Evolutionary conservation across 2,329 filamentous ascomycete genomes (phyloP), one percentile per base, ranked within the genome.

Genomic region (Claviceps arundinis): DNA sequence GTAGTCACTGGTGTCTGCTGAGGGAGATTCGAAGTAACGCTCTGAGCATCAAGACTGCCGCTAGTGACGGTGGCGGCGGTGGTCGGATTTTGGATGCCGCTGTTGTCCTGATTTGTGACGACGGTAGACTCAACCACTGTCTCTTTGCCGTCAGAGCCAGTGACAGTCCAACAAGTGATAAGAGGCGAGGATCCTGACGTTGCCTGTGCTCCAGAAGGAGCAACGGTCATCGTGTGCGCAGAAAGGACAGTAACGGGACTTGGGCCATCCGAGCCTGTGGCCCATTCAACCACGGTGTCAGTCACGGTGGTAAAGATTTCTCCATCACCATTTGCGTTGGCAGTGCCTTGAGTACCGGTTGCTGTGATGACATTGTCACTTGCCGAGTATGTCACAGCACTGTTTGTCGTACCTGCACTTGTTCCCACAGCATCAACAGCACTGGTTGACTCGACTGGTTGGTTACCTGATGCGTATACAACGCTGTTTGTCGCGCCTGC

Each of bases 91-190:
- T 34, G 47, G 4, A 7, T 19, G 13, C 46, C 49, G 5, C 44
- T 49, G n/a, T 45, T 51, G 16, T 6, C 49, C 37, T 40, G 42
- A 8, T 14, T 40, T n/a, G 54, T 52, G 42, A 30, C 40, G 42
- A 50, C 17, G 26, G 62, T 64, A 9, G 65, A 67, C 47, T 68
- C 62, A 16, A 69, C 53, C 16, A 67, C 58, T 7, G 66, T 69
- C 11, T 64, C 60, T 46, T 54, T 57, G 37, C 57, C 57, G 30
- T 59, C 57, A 26, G 56, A 19, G 13, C 57, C 57, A 24, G 57
- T 51, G 17, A 56, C 19, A 4, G 57, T 59, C 53, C 52, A 58
- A 52, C 57, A 58, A 40, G 56, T 58, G 37, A 59, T 55, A 37
- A 54, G 47, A 16, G 57, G 46, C 9, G 37, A 50, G 13, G 24